phyloP scores from a whole-genome alignment of 306 rosid species.

The Neltuma alba region DNA sequence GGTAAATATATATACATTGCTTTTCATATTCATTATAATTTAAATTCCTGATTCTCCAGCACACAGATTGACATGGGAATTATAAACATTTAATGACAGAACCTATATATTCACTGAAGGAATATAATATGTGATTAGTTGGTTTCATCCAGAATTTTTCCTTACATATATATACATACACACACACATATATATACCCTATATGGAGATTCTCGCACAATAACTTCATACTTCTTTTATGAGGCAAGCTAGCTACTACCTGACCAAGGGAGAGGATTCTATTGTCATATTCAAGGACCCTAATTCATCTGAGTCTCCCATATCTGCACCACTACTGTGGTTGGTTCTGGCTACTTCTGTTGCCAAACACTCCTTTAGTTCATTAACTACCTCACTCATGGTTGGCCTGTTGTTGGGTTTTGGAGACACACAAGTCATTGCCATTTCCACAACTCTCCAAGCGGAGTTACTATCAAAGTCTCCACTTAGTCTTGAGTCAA shows the following conservation, averaged over 20 bases:
- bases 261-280: neutral
- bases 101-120: too few species aligned
- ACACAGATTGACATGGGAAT: too few species aligned
- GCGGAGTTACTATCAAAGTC: conserved; percentile 35
- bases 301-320: neutral
- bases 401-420: conserved; percentile 44
- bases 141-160: too few species aligned
- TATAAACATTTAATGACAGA: too few species aligned
- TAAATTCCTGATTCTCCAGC: too few species aligned
- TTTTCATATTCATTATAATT: too few species aligned
- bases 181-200: too few species aligned
- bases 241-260: neutral
- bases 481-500: conserved; percentile 47
- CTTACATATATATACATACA: too few species aligned
- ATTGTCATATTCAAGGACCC: neutral
- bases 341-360: conserved; percentile 25
- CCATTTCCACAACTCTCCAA: conserved; percentile 54
- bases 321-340: neutral
- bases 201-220: too few species aligned
- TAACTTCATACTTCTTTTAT: neutral
- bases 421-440: conserved; percentile 48
- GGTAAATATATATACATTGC: too few species aligned
- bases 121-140: too few species aligned
- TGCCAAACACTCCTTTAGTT: conserved; percentile 51
- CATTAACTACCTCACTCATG: conserved; percentile 52